Evolutionary conservation across 2,329 filamentous ascomycete genomes (phyloP).

Genomic region (Aspergillus fumigatus): DNA sequence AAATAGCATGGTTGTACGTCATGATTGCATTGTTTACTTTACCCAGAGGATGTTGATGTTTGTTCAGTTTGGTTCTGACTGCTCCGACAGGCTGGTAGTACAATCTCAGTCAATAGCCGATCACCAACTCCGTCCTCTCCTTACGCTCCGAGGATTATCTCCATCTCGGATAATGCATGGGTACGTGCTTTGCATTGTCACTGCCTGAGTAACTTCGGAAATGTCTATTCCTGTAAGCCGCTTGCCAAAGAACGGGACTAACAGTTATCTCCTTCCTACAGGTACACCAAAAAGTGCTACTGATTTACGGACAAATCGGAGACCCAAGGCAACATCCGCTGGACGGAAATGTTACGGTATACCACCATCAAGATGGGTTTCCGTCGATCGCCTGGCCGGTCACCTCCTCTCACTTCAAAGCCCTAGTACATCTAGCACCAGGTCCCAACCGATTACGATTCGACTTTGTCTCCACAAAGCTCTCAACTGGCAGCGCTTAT

Average conservation of each 20-base stretch:
- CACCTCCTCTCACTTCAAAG: slow-evolving; percentile 84
- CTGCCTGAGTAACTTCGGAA: background rate
- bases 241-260: slow-evolving; percentile 2
- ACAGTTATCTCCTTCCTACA: slow-evolving; percentile 33
- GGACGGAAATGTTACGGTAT: slow-evolving; percentile 75
- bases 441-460: slow-evolving; percentile 85
- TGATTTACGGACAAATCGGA: slow-evolving; percentile 76
- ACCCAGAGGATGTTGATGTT: background rate
- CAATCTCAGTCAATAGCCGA: slow-evolving; percentile 38
- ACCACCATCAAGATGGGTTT: slow-evolving; percentile 79
- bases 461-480: slow-evolving; percentile 80
- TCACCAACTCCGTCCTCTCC: slow-evolving; percentile 63
- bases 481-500: slow-evolving; percentile 61
- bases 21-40: background rate
- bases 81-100: slow-evolving; percentile 31
- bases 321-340: slow-evolving; percentile 63
- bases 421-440: slow-evolving; percentile 81
- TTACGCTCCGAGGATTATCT: slow-evolving; percentile 75
- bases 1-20: slow-evolving; percentile 41
- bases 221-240: background rate
- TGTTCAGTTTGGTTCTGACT: slow-evolving; percentile 1
- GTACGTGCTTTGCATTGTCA: slow-evolving; percentile 50
- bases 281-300: slow-evolving; percentile 87
- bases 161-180: slow-evolving; percentile 77
- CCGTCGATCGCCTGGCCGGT: slow-evolving; percentile 84